phyloP scores from a whole-genome alignment of 108 stramenopile genomes.

The Schizochytrium sp. region DNA sequence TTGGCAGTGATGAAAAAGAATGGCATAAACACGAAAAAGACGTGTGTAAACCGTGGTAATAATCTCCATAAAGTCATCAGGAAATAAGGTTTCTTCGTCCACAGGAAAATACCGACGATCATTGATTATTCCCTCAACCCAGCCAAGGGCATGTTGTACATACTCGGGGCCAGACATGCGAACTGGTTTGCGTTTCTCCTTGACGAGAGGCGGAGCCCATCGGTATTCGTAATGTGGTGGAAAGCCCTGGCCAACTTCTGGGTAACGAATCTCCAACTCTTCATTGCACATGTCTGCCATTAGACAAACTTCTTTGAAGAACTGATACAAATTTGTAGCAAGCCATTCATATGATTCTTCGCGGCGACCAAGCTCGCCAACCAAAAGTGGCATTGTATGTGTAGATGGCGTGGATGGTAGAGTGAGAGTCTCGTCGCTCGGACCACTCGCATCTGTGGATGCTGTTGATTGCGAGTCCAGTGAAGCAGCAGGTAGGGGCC shows the following conservation, averaged over 20 bases:
- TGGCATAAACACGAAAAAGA: conserved; percentile 39
- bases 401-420: too few relatives aligned
- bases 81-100: conserved; percentile 9
- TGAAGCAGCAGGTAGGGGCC: too few relatives aligned
- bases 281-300: conserved; percentile 33
- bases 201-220: not conserved
- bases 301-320: conserved; percentile 46
- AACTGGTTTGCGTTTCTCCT: not conserved
- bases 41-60: conserved; percentile 37
- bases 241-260: not conserved
- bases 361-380: conserved; percentile 19
- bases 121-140: conserved; percentile 1
- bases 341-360: conserved; percentile 41
- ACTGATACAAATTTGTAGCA: conserved; percentile 2
- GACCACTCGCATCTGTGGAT: too few relatives aligned
- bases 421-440: too few relatives aligned
- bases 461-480: too few relatives aligned
- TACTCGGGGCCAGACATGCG: conserved; percentile 45
- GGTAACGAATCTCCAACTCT: not conserved
- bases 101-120: conserved; percentile 10
- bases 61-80: conserved; percentile 40
- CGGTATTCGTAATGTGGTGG: conserved; percentile 47
- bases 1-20: conserved; percentile 12
- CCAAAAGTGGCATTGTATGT: not conserved
- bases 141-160: conserved; percentile 4